Percentiles rank a stretch among this genome's conserved stretches.
Evolutionary conservation across 2,329 filamentous ascomycete genomes (phyloP).

Genomic region (Fusarium bactridioides): DNA sequence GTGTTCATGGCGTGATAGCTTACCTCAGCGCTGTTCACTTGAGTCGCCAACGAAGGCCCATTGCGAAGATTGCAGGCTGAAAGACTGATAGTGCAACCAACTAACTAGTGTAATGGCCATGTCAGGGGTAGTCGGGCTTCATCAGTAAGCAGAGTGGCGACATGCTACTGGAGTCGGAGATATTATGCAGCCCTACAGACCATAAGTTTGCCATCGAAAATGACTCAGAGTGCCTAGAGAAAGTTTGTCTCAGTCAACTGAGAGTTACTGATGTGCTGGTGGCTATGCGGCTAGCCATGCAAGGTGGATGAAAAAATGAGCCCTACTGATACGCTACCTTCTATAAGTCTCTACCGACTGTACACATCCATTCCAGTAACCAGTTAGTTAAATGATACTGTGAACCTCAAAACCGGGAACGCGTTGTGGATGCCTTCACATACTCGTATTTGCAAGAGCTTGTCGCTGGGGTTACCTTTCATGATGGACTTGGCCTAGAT

Average conservation of each 20-base stretch:
- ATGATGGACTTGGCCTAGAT: not conserved
- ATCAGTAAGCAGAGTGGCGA: not conserved
- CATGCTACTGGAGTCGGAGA: not conserved
- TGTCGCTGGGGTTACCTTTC: not conserved
- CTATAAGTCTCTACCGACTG: not conserved
- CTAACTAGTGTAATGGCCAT: not conserved
- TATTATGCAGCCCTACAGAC: not conserved
- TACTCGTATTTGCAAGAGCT: not conserved
- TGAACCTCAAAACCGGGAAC: not conserved
- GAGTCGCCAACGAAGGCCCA: not conserved
- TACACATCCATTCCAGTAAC: not conserved
- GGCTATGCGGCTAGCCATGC: not conserved
- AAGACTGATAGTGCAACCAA: not conserved
- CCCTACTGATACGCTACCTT: not conserved
- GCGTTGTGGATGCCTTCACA: not conserved
- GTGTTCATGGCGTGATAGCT: not conserved
- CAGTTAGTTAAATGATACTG: fast-evolving
- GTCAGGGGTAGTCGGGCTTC: not conserved
- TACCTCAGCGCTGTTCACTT: not conserved
- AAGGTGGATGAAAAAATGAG: not conserved
- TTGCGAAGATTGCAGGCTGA: fast-evolving
- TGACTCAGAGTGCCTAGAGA: not conserved
- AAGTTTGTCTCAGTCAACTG: not conserved
- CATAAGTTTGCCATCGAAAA: not conserved
- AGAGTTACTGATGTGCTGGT: not conserved